Base-by-base conservation (phyloP, 768 basidiomycete species). In the Amanita fuliginea region DNA sequence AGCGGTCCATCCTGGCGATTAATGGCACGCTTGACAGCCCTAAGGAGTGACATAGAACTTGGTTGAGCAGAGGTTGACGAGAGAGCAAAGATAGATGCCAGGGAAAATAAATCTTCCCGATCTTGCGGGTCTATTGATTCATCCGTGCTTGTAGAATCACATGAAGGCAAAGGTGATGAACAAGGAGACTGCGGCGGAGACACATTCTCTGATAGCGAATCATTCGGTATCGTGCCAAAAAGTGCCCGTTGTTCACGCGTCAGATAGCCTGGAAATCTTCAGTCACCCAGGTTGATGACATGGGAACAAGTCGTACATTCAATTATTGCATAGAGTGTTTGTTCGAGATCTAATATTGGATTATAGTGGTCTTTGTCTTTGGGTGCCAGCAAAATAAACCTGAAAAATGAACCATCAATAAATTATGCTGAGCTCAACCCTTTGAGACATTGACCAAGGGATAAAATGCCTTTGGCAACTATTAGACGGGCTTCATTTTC, bases 301-400 rank as follows among this genome's bases (percentile, higher is more conserved):
- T 46, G 32, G 35, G 41, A 33, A 13, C 19, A 22, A 33, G n/a
- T 60, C 77, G 28, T 51, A 85, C 86, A 75, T 64, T 86, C 76
- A 51, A 89, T 65, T 41, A 91, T 88, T 43, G 79, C 79, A 61
- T 81, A 73, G 24, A 92, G 64, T 9, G 81, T 75, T 52, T 74
- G 71, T 66, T 87, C 83, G 30, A 92, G 68, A 59, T 85, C 85
- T 71, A 83, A 75, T 49, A 92, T 82, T 11, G 89, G 89, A 60
- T 86, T 84, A 64, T 90, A 92, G 55, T 90, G 86, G 56, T 92
- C 87, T 56, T 80, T 80, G 69, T 92, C 88, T 58, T 81, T 86
- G 26, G 89, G 89, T 39, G 74, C 79, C 46, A 91, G 74, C 52
- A 91, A 72, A 53, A 86, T 74, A 67, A 80, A 91, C 61, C 86